Conservation (phyloP, 177 flowering plant genomes). For the Vitis hybrid region DNA sequence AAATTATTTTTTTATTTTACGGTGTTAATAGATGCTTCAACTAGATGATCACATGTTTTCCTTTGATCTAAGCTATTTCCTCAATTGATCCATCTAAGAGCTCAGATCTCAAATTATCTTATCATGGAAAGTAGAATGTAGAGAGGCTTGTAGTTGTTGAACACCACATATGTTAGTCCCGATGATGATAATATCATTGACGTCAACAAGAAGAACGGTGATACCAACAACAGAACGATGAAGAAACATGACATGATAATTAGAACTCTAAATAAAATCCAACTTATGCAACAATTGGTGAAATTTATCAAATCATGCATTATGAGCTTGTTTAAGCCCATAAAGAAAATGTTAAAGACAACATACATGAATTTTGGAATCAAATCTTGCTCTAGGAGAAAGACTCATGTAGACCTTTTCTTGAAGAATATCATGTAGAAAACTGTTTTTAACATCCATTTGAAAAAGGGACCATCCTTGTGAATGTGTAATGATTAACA, state of each 20-base stretch:
- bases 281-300: neutral
- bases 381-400: neutral
- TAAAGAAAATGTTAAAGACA: neutral
- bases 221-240: neutral
- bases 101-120: too few relatives aligned
- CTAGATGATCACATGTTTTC: too few relatives aligned
- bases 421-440: slow-evolving; percentile 5
- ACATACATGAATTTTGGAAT: neutral
- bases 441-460: slow-evolving; percentile 16
- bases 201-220: slow-evolving; percentile 7
- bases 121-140: too few relatives aligned
- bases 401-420: neutral
- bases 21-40: too few relatives aligned
- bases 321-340: neutral
- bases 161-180: too few relatives aligned
- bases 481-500: neutral
- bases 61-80: too few relatives aligned
- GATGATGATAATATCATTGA: slow-evolving; percentile 1
- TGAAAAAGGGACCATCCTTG: neutral
- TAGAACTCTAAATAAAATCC: too few relatives aligned
- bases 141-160: too few relatives aligned
- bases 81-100: too few relatives aligned
- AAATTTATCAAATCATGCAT: slow-evolving; percentile 19
- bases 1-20: too few relatives aligned
- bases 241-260: slow-evolving; percentile 3